Evolutionary conservation across 768 basidiomycete genomes (phyloP), one percentile per base, ranked within the genome.

Genomic region (Amanita thiersii): DNA sequence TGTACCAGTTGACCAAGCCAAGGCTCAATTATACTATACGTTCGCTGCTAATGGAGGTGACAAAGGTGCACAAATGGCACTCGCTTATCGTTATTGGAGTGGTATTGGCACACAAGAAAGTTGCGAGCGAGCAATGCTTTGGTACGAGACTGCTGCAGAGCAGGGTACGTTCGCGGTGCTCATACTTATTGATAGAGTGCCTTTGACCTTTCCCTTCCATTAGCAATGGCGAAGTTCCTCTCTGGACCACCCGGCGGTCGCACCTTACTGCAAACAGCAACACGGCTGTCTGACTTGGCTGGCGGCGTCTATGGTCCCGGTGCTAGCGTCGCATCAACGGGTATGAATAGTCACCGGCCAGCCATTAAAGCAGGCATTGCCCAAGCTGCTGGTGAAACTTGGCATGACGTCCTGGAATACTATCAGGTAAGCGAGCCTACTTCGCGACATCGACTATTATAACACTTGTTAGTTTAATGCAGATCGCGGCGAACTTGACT

Each of bases 241-340:
- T 72, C 84, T 1, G 94, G 96, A 5, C 91, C 96, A 17, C 90
- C 92, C 2, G 93, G 92, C 4, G 96, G 96, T 3, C 71, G 78
- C 7, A 87, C 87, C 0, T 67, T 99, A 2, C 88, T 91, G 0
- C 77, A 86, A 36, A 82, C 86, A 0, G 69, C 86, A 12, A 84
- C 87, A 0, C 72, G 82, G 4, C 65, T 98, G 2, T 94, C 93
- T 1, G 96, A 98, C 60, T 70, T 94, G 3, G 78, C 69, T 6
- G 96, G 94, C 11, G 96, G 96, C 4, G 77, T 88, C n/a, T 98
- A 85, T 55, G 96, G 96, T 2, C 86, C 86, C 11, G 92, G 94
- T 36, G 90, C 94, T 2, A 93, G 90, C 44, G 88, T 91, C 37
- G 89, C 91, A 5, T 93, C 89, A 0, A 91, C 90, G 0, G 89